These are phyloP conservation scores for Bolboschoenoplectus hybrid DNA, from an alignment of 202 grass and related monocot species.

Conservation along the genomic window DNA sequence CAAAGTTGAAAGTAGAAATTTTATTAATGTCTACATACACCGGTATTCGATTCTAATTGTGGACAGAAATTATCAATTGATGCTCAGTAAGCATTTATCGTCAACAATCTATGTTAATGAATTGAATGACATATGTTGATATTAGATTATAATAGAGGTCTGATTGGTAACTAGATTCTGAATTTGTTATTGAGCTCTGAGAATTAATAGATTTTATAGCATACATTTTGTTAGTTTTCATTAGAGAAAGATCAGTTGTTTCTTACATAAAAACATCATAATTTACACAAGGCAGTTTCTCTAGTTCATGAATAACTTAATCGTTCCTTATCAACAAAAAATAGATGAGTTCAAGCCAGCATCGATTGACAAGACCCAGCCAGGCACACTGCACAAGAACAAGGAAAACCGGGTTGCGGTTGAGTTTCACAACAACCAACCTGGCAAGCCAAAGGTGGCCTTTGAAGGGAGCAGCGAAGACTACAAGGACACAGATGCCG, in stretches of 20 bases:
- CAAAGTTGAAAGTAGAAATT: not conserved
- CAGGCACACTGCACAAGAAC: slow-evolving; percentile 77
- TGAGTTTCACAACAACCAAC: slow-evolving; percentile 96
- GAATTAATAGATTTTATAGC: not conserved
- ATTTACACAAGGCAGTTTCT: not conserved
- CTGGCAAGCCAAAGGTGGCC: slow-evolving; percentile 79
- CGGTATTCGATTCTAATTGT: not conserved
- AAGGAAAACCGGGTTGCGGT: slow-evolving; percentile 96
- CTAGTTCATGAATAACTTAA: not conserved
- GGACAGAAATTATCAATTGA: not conserved
- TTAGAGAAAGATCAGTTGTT: not conserved
- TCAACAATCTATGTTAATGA: not conserved
- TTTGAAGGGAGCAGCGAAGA: slow-evolving; percentile 97
- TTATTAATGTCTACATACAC: not conserved
- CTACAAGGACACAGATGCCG: slow-evolving; percentile 89
- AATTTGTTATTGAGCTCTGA: not conserved
- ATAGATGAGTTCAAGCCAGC: slow-evolving; percentile 99
- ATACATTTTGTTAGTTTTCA: not conserved
- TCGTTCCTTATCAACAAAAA: slow-evolving; percentile 31
- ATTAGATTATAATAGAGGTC: not conserved
- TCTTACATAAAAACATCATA: slow-evolving; percentile 1
- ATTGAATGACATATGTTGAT: not conserved
- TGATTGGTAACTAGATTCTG: not conserved
- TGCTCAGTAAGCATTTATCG: not conserved
- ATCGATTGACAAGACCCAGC: slow-evolving; percentile 96